Evolutionary conservation across 1,284 basidiomycete species (phyloP).

Genomic region (Ceratorhiza oryzae-sativae): DNA sequence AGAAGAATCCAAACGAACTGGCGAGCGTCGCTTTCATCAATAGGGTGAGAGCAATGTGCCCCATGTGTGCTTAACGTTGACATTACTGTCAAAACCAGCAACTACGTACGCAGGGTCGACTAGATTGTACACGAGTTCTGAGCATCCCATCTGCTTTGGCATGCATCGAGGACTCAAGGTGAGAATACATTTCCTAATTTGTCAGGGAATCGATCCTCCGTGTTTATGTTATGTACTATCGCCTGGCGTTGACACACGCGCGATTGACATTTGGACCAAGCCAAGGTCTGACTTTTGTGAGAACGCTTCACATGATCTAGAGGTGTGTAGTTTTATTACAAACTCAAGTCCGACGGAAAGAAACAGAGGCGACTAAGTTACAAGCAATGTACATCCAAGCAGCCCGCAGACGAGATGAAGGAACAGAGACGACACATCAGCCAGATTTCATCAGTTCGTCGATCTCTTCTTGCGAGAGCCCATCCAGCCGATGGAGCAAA

Average conservation of each 20-base stretch:
- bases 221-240: neutral
- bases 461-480: slow-evolving; percentile 80
- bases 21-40: neutral
- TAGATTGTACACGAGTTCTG: neutral
- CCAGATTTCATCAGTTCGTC: slow-evolving; percentile 60
- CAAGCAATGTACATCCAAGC: neutral
- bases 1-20: neutral
- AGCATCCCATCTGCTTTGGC: neutral
- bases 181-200: neutral
- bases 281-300: neutral
- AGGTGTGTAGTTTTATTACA: neutral
- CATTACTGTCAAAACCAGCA: neutral
- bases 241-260: neutral
- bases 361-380: slow-evolving; percentile 12
- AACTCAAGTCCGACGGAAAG: neutral
- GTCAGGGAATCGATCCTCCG: neutral
- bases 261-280: neutral
- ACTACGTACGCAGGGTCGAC: neutral
- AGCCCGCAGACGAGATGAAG: neutral
- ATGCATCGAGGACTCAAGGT: neutral
- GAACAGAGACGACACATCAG: slow-evolving; percentile 23
- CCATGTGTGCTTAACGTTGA: neutral
- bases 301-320: slow-evolving; percentile 3
- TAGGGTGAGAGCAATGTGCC: slow-evolving; percentile 6
- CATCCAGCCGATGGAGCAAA: slow-evolving; percentile 83